These are phyloP conservation scores for Globisporangium cystogenes DNA, from an alignment of 352 stramenopile species.

Conservation along the genomic window DNA sequence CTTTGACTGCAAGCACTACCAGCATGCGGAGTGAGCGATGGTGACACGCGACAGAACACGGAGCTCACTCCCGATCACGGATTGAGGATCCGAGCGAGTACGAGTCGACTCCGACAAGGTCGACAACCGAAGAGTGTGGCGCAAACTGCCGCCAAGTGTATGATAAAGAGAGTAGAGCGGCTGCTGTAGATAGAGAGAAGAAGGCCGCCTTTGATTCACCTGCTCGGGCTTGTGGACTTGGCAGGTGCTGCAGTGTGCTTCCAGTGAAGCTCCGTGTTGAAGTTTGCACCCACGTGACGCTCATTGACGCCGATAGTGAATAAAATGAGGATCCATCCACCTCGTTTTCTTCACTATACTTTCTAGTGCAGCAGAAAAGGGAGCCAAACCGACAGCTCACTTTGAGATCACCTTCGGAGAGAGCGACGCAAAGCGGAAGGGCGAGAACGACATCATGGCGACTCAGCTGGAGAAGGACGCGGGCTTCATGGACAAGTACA, in stretches of 20 bases:
- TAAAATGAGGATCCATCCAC: background rate
- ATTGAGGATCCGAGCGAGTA: too few species aligned
- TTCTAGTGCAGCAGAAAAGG: background rate
- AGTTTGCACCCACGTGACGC: too few species aligned
- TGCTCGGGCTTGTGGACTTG: too few species aligned
- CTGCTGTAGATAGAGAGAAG: background rate
- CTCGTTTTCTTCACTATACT: background rate
- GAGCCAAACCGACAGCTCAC: background rate
- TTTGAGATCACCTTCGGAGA: background rate
- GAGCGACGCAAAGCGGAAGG: conserved; percentile 14
- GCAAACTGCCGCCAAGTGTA: too few species aligned
- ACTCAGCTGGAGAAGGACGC: conserved; percentile 78
- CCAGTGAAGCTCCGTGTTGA: too few species aligned
- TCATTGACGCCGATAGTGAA: conserved; percentile 2
- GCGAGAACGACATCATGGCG: conserved; percentile 36
- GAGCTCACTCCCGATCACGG: too few species aligned
- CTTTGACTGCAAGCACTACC: conserved; percentile 77
- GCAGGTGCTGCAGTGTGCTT: too few species aligned
- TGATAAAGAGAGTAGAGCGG: background rate
- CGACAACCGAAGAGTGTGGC: too few species aligned
- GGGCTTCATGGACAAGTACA: conserved; percentile 93
- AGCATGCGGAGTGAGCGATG: conserved; percentile 31
- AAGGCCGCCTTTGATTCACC: background rate
- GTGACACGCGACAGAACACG: too few species aligned
- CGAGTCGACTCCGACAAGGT: too few species aligned